A percentile compares a stretch with the other conserved stretches of the same genome.
phyloP scores from a whole-genome alignment of 208 protist genomes.

The Trypanosoma rangeli region DNA sequence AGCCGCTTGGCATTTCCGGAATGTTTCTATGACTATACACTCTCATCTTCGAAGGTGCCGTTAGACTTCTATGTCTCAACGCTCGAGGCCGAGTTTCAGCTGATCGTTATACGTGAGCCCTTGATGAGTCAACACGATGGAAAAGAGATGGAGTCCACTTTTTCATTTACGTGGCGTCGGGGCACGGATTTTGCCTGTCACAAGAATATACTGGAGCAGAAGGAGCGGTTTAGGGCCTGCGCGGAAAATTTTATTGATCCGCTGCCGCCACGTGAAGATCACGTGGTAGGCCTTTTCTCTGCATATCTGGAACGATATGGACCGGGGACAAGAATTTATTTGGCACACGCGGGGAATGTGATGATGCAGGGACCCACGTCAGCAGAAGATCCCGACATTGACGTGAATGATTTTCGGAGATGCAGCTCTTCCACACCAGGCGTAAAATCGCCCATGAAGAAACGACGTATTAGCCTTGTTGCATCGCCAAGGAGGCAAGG shows the following conservation, averaged over 20 bases:
- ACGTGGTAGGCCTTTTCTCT: slow-evolving; percentile 23
- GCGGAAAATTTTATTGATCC: slow-evolving; percentile 11
- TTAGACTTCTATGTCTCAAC: slow-evolving; percentile 22
- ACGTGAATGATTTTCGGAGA: background rate
- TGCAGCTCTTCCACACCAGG: background rate
- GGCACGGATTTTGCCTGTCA: slow-evolving; percentile 24
- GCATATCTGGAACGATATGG: slow-evolving; percentile 30
- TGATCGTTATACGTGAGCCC: slow-evolving; percentile 14
- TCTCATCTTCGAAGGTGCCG: background rate
- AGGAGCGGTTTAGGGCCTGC: slow-evolving; percentile 8
- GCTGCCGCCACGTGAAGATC: slow-evolving; percentile 21
- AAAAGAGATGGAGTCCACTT: background rate
- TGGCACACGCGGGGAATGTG: slow-evolving; percentile 19
- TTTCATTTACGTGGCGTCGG: slow-evolving; percentile 28
- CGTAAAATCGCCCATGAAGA: background rate
- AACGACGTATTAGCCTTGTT: background rate
- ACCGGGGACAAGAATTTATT: slow-evolving; percentile 8
- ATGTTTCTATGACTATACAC: slow-evolving; percentile 19
- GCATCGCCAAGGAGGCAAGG: background rate
- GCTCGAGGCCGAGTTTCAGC: slow-evolving; percentile 34
- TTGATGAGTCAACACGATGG: background rate
- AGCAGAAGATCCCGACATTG: background rate
- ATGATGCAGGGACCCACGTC: background rate
- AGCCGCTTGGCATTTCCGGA: slow-evolving; percentile 28
- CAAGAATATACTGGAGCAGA: slow-evolving; percentile 18